A percentile compares a stretch with the other conserved stretches of the same genome.
Conservation (phyloP, 345 rosid genomes). For the Erucastrum elatum region DNA sequence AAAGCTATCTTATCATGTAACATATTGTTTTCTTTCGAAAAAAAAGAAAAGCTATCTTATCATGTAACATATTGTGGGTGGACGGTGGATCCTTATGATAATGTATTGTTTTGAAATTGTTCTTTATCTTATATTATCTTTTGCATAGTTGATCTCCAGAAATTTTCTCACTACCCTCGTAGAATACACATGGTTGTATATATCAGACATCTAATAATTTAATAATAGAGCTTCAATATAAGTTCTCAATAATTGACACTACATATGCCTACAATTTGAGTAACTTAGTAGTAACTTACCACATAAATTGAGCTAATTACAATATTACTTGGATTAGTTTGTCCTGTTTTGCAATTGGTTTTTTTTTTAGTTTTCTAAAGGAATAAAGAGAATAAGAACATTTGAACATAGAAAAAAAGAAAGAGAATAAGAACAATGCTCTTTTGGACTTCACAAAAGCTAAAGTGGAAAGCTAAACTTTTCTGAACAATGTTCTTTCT, state of each 20-base stretch:
- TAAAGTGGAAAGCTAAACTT: background rate
- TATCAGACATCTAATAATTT: background rate
- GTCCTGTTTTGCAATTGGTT: background rate
- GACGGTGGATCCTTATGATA: constrained; percentile 25
- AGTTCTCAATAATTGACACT: constrained; percentile 3
- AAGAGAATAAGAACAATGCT: constrained; percentile 29
- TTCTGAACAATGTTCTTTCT: constrained; percentile 8
- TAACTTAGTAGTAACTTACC: background rate
- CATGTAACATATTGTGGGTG: constrained; percentile 31
- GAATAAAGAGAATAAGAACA: background rate
- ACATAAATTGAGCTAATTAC: background rate
- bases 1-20: constrained; percentile 27
- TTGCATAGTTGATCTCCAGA: constrained; percentile 17
- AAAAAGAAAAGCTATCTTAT: constrained; percentile 8
- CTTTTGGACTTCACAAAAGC: constrained; percentile 33
- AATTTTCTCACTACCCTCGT: constrained; percentile 23
- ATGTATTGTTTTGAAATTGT: constrained; percentile 13
- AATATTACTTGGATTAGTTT: background rate
- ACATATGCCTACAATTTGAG: background rate
- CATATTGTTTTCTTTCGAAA: background rate
- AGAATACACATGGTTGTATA: background rate
- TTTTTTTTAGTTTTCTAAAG: background rate
- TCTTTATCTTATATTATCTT: constrained; percentile 6
- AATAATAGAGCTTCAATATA: background rate
- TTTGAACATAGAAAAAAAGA: no score